phyloP scores from a whole-genome alignment of 2,329 filamentous ascomycete genomes.

The Xylaria sp. region DNA sequence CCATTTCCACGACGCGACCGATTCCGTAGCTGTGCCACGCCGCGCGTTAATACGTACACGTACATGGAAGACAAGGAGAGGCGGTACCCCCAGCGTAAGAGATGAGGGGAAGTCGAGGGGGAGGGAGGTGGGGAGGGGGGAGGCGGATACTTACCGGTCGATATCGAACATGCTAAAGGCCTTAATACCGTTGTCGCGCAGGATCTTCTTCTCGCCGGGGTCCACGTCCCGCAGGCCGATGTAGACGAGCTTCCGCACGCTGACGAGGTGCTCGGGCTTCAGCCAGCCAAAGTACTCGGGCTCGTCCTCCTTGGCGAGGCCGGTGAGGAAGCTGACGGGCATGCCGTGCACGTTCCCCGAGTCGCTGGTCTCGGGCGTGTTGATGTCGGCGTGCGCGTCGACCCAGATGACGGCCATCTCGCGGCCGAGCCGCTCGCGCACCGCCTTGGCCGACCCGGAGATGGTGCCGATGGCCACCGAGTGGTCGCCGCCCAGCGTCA shows the following conservation, averaged over 20 bases:
- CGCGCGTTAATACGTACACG: not conserved
- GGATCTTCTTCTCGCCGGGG: conserved; percentile 86
- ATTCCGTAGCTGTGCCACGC: conserved; percentile 72
- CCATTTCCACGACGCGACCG: conserved; percentile 96
- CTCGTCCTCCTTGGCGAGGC: conserved; percentile 75
- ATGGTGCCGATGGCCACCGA: conserved; percentile 94
- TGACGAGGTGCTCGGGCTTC: conserved; percentile 68
- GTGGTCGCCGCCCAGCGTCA: conserved; percentile 95
- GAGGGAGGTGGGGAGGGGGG: not conserved
- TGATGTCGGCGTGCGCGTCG: conserved; percentile 97
- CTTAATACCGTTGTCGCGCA: conserved; percentile 87
- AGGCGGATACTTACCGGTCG: conserved; percentile 78
- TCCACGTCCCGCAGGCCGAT: conserved; percentile 95
- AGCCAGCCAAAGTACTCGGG: conserved; percentile 91
- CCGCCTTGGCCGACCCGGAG: conserved; percentile 82
- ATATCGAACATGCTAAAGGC: conserved; percentile 99
- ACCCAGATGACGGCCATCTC: conserved; percentile 98
- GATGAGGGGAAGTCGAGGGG: not conserved
- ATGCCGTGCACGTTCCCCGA: conserved; percentile 98
- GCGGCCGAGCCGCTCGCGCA: conserved; percentile 76
- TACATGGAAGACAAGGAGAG: not conserved
- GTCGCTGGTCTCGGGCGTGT: conserved; percentile 85
- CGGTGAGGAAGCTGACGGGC: conserved; percentile 90
- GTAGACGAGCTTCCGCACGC: conserved; percentile 86
- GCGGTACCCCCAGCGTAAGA: not conserved